Evolutionary conservation across 208 protist species (phyloP).

Genomic region (Acanthamoeba castellanii): DNA sequence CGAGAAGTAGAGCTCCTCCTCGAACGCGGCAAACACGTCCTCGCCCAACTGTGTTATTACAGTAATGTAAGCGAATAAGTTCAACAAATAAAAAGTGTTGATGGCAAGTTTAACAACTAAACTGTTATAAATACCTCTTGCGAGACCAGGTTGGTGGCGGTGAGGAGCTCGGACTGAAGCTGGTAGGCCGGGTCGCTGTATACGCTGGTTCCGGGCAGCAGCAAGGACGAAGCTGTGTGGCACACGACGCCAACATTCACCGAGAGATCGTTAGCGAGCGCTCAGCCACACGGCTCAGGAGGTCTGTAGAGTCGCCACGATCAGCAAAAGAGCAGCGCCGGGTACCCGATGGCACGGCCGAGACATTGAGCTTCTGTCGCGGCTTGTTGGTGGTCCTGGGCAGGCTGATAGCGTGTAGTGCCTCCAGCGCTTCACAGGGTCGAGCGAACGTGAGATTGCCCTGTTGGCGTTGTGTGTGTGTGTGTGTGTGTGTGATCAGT

Average conservation of each 20-base stretch:
- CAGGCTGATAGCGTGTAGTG: slow-evolving; percentile 52
- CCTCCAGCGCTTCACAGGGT: slow-evolving; percentile 64
- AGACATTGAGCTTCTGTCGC: neutral
- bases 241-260: neutral
- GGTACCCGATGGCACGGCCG: neutral
- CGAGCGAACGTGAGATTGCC: slow-evolving; percentile 31
- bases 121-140: slow-evolving; percentile 46
- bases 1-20: slow-evolving; percentile 56
- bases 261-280: neutral
- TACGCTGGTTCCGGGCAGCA: slow-evolving; percentile 1
- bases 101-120: neutral
- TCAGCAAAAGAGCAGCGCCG: neutral
- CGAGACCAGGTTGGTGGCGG: slow-evolving; percentile 42
- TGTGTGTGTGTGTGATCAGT: neutral
- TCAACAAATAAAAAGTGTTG: neutral
- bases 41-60: neutral
- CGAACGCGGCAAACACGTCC: neutral
- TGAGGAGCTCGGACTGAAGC: slow-evolving; percentile 14
- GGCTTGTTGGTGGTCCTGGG: slow-evolving; percentile 15
- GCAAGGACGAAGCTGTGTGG: neutral
- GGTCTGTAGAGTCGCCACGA: too few species aligned
- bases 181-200: slow-evolving; percentile 19
- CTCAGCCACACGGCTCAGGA: neutral
- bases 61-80: neutral
- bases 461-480: neutral